Percentiles rank a stretch among this genome's conserved stretches.
phyloP scores from a whole-genome alignment of 306 rosid species.

The Medicago arabica region DNA sequence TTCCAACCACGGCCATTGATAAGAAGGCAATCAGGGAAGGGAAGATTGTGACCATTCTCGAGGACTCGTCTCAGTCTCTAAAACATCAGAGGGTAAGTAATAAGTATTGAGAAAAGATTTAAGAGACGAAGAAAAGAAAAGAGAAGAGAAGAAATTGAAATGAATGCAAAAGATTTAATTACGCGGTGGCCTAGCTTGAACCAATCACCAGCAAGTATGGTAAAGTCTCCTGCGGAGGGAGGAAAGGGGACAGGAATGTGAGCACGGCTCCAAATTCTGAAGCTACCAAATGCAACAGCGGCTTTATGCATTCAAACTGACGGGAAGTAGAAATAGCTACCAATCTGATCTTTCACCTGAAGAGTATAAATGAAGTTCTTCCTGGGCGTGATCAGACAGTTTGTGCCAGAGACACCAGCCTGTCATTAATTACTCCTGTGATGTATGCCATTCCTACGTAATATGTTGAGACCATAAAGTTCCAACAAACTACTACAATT shows the following conservation, averaged over 20 bases:
- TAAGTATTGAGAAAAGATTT: neutral
- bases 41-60: constrained; percentile 81
- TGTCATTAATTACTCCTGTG: constrained; percentile 93
- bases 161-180: constrained; percentile 37
- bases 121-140: neutral
- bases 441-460: constrained; percentile 85
- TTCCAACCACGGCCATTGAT: constrained; percentile 96
- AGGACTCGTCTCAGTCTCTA: constrained; percentile 72
- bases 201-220: constrained; percentile 91
- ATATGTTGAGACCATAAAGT: constrained; percentile 18
- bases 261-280: constrained; percentile 93
- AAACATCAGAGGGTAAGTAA: constrained; percentile 3
- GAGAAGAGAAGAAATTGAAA: constrained; percentile 11
- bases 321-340: constrained; percentile 60
- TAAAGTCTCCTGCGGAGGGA: constrained; percentile 84
- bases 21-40: constrained; percentile 85
- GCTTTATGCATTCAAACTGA: constrained; percentile 58
- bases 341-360: constrained; percentile 59
- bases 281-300: constrained; percentile 54
- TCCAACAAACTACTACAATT: neutral
- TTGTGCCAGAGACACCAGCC: constrained; percentile 55
- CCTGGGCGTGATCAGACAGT: constrained; percentile 50
- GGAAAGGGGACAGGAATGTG: constrained; percentile 92
- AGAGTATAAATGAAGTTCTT: constrained; percentile 55
- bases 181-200: constrained; percentile 76